Percentiles rank a stretch among this genome's conserved stretches.
These are phyloP conservation scores for Entomortierella parvispora DNA, from an alignment of 192 early-diverging fungal genomes.

Conservation along the genomic window DNA sequence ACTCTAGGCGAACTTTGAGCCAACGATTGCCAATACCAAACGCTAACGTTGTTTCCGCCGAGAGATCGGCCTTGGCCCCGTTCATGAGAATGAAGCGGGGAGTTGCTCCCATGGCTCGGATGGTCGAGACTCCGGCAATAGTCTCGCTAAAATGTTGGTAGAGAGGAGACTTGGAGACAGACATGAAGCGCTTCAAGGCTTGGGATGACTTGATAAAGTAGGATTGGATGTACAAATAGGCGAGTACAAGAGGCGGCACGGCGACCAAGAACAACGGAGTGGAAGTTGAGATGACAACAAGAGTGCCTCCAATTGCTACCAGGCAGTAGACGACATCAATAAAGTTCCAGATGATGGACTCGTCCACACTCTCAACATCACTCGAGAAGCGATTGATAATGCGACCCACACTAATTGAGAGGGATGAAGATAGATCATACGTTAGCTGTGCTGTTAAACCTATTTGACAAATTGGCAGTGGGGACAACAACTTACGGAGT, in stretches of 20 bases:
- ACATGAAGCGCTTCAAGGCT: conserved; percentile 85
- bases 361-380: conserved; percentile 86
- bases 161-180: conserved; percentile 80
- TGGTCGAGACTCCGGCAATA: conserved; percentile 67
- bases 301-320: conserved; percentile 53
- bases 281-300: conserved; percentile 52
- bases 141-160: conserved; percentile 77
- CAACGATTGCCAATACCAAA: conserved; percentile 78
- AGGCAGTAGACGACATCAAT: conserved; percentile 55
- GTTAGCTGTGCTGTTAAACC: not conserved
- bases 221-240: conserved; percentile 58
- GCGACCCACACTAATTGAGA: conserved; percentile 72
- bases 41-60: conserved; percentile 5
- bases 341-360: conserved; percentile 64
- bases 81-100: conserved; percentile 68
- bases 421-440: not conserved
- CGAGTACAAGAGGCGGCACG: conserved; percentile 56
- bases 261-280: conserved; percentile 56
- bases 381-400: conserved; percentile 92
- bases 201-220: conserved; percentile 79
- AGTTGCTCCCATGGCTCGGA: conserved; percentile 69
- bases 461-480: conserved; percentile 12
- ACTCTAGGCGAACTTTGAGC: conserved; percentile 79
- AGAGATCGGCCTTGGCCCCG: conserved; percentile 8
- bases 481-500: conserved; percentile 29